A percentile compares a stretch with the other conserved stretches of the same genome.
Conservation (phyloP, 2,329 filamentous ascomycete species). For the Alternaria hordeiaustralica region DNA sequence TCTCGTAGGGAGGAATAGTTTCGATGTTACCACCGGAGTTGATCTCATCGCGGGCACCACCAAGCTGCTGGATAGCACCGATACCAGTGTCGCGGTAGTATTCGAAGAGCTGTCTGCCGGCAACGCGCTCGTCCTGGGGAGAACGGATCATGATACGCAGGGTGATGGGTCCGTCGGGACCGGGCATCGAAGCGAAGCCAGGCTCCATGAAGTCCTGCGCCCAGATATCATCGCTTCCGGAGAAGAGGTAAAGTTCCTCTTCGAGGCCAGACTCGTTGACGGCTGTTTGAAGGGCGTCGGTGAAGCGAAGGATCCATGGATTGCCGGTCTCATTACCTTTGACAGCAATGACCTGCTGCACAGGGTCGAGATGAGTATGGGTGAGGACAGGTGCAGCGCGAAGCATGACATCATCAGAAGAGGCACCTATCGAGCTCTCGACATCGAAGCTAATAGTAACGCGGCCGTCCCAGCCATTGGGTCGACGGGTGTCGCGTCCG, state of each 20-base stretch:
- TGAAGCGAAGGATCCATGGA: constrained; percentile 21
- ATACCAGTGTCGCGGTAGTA: constrained; percentile 37
- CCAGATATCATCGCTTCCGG: constrained; percentile 44
- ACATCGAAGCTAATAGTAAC: constrained; percentile 37
- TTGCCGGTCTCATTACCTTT: constrained; percentile 8
- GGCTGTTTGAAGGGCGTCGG: constrained; percentile 17
- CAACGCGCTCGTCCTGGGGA: constrained; percentile 30
- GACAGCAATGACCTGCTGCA: constrained; percentile 35
- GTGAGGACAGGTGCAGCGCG: constrained; percentile 26
- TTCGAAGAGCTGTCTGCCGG: constrained; percentile 45
- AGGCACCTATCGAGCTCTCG: constrained; percentile 16
- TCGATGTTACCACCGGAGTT: constrained; percentile 48
- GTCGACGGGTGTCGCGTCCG: constrained; percentile 33
- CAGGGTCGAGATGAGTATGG: constrained; percentile 48
- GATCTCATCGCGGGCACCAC: constrained; percentile 17
- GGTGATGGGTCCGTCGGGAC: constrained; percentile 40
- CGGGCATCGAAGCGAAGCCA: constrained; percentile 50
- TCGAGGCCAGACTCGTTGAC: constrained; percentile 12
- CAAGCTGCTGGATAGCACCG: constrained; percentile 42
- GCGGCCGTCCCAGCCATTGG: constrained; percentile 16
- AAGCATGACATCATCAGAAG: constrained; percentile 39
- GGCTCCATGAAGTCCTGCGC: constrained; percentile 52
- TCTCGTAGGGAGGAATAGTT: constrained; percentile 46
- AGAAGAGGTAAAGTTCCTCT: constrained; percentile 27
- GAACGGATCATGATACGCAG: constrained; percentile 44